phyloP scores from a whole-genome alignment of 2,329 filamentous ascomycete genomes.

The Dactylellina sp. region DNA sequence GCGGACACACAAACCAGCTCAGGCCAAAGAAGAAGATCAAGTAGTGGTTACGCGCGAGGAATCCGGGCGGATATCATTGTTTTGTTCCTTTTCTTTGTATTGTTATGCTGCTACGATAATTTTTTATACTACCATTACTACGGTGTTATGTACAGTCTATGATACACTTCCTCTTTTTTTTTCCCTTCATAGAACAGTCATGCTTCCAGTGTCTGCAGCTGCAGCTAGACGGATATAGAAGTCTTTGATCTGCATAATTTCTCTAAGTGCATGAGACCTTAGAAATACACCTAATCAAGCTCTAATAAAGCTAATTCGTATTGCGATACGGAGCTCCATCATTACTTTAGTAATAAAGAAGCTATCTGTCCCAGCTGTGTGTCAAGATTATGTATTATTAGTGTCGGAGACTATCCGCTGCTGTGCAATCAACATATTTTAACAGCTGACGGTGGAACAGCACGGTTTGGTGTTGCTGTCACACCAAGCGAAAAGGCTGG shows the following conservation, averaged over 20 bases:
- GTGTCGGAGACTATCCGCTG: too few relatives aligned
- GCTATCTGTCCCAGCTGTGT: too few relatives aligned
- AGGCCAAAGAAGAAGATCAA: slow-evolving; percentile 99
- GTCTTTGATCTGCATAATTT: background rate
- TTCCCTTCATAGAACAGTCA: slow-evolving; percentile 6
- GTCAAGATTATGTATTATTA: too few relatives aligned
- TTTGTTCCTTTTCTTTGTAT: slow-evolving; percentile 35
- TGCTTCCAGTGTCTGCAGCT: background rate
- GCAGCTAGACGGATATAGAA: slow-evolving; percentile 4
- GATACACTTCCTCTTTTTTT: slow-evolving; percentile 43
- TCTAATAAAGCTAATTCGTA: too few relatives aligned
- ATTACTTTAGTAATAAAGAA: too few relatives aligned
- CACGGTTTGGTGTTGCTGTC: too few relatives aligned
- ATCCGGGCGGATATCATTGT: slow-evolving; percentile 40
- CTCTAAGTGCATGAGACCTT: background rate
- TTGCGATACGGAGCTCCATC: too few relatives aligned
- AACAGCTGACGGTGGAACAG: too few relatives aligned
- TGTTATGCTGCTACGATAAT: slow-evolving; percentile 54
- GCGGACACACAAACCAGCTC: slow-evolving; percentile 99
- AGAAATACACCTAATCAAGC: too few relatives aligned
- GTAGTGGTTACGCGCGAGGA: slow-evolving; percentile 66
- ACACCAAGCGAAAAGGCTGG: too few relatives aligned
- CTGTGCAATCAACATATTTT: too few relatives aligned
- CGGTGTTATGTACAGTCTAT: slow-evolving; percentile 57
- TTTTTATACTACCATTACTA: slow-evolving; percentile 49